Percentiles rank a stretch among this genome's conserved stretches.
phyloP scores from a whole-genome alignment of 148 eudicot species.

The Camellia sinensis region DNA sequence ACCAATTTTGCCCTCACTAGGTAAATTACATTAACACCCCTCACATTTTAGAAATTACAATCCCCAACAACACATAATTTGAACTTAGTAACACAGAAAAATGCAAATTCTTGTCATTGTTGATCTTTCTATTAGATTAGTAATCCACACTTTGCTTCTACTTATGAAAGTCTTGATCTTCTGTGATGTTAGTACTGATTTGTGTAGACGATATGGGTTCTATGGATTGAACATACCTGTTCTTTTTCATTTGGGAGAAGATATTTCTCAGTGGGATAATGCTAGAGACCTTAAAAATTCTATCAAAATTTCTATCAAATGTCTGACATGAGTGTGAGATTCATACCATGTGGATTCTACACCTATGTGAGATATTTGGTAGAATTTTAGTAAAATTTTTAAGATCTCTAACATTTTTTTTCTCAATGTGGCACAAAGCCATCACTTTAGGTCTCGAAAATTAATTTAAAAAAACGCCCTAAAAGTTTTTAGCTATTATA shows the following conservation, averaged over 20 bases:
- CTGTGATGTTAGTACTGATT: not conserved
- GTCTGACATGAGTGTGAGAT: too few relatives aligned
- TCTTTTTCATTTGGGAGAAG: not conserved
- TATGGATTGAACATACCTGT: not conserved
- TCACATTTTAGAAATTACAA: too few relatives aligned
- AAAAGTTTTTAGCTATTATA: not conserved
- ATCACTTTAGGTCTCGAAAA: not conserved
- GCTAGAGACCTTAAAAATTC: not conserved
- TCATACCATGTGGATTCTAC: too few relatives aligned
- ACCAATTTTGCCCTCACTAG: too few relatives aligned
- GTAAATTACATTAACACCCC: too few relatives aligned
- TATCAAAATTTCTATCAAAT: too few relatives aligned
- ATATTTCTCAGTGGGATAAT: not conserved
- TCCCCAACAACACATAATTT: too few relatives aligned
- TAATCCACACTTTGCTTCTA: not conserved
- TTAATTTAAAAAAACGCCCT: not conserved
- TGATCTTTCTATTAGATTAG: too few relatives aligned
- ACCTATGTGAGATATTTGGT: too few relatives aligned
- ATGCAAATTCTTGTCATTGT: not conserved
- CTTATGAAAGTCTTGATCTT: not conserved
- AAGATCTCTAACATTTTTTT: not conserved
- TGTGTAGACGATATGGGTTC: not conserved
- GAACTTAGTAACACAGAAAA: too few relatives aligned
- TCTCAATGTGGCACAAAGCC: not conserved
- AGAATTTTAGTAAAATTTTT: too few relatives aligned